Conservation (phyloP, 805 yeast species). For the Metschnikowia kofuensis region DNA sequence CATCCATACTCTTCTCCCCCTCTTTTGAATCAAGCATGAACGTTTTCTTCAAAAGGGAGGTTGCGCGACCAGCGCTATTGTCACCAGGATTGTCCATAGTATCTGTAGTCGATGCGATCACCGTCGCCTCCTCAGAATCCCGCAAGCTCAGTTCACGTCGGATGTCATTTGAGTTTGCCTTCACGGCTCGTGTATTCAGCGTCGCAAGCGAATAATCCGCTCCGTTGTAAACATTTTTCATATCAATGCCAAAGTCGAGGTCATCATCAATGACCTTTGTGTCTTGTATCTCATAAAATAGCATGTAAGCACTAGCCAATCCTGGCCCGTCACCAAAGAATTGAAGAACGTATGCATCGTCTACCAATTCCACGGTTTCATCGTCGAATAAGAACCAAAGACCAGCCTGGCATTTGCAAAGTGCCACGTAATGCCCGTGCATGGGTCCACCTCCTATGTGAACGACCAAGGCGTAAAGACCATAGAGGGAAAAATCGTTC, state of each 20-base stretch:
- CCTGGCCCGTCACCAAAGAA: slow-evolving; percentile 89
- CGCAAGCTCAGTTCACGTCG: not conserved
- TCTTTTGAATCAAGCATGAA: slow-evolving; percentile 25
- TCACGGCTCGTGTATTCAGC: not conserved
- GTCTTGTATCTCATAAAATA: slow-evolving; percentile 59
- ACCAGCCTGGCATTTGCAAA: slow-evolving; percentile 70
- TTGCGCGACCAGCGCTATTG: slow-evolving; percentile 7
- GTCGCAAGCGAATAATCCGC: slow-evolving; percentile 23
- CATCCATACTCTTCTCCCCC: slow-evolving; percentile 10
- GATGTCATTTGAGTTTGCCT: not conserved
- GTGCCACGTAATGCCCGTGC: slow-evolving; percentile 92
- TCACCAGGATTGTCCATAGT: not conserved
- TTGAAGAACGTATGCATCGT: slow-evolving; percentile 74
- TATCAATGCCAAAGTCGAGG: slow-evolving; percentile 50
- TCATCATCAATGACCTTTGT: slow-evolving; percentile 44
- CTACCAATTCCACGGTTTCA: slow-evolving; percentile 87
- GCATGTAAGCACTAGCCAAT: slow-evolving; percentile 85
- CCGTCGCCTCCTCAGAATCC: not conserved
- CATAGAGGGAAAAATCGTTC: slow-evolving; percentile 55
- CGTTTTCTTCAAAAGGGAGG: slow-evolving; percentile 30
- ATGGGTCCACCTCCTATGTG: slow-evolving; percentile 98
- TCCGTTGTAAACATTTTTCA: slow-evolving; percentile 74
- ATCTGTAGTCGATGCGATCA: not conserved
- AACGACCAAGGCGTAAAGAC: slow-evolving; percentile 80
- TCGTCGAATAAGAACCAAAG: slow-evolving; percentile 96